Evolutionary conservation across 2,329 filamentous ascomycete species (phyloP), one percentile per base, ranked within the genome.

Genomic region (Coniochaeta sp.): DNA sequence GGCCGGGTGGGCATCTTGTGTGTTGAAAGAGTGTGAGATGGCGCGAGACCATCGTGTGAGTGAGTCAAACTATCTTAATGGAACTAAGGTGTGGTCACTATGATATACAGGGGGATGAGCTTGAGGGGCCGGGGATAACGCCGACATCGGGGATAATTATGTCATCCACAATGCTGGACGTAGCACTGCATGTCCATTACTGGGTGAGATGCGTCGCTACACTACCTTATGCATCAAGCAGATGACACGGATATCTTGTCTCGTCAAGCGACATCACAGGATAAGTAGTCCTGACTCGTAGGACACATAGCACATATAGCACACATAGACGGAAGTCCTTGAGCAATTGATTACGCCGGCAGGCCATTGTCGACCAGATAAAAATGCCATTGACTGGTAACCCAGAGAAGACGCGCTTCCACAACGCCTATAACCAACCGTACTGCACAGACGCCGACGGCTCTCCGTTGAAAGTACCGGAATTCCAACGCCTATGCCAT

Each of bases 1-100:
- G 76, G 74, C 61, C 74, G 74, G 62, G 71, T 66, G 19, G 68
- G 71, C 73, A 77, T 80, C 64, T 73, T 36, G 28, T 24, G 16
- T 19, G 54, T 24, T 22, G 31, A 38, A 36, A 34, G n/a, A n/a
- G 34, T 24, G 17, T 57, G 9, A 38, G 17, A 44, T 2, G 24
- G 34, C 34, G 34, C 14, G 11, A 36, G 34, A 14, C 5, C 6
- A 12, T 3, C 12, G 34, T 36, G n/a, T 47, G 43, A 36, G 43
- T 47, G 43, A 47, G 17, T 40, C n/a, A 22, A 28, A 6, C n/a
- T n/a, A n/a, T n/a, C n/a, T n/a, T n/a, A 24, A 57, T 43, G 55
- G 19, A 2, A 17, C 43, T 58, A 8, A 60, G 36, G 9, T 36
- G 36, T 17, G 28, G 34, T 47, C n/a, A n/a, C n/a, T n/a, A n/a